These are phyloP conservation scores for Themeda triandra DNA, from an alignment of 176 grass and related monocot species.

Conservation along the genomic window DNA sequence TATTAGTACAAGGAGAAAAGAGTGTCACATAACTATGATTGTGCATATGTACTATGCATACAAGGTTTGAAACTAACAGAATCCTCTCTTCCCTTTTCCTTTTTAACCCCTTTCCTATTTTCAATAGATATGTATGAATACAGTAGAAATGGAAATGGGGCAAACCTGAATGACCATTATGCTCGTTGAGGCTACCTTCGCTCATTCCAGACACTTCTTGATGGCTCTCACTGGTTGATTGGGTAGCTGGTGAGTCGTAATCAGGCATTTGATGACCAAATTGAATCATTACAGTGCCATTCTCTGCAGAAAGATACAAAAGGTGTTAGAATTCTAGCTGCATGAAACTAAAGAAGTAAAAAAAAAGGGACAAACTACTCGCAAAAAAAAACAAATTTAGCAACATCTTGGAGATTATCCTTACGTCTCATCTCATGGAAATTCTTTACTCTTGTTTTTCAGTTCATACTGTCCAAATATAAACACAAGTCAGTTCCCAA, in stretches of 20 bases:
- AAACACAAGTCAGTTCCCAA: slow-evolving; percentile 25
- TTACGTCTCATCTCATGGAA: slow-evolving; percentile 37
- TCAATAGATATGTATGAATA: slow-evolving; percentile 13
- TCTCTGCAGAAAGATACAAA: slow-evolving; percentile 29
- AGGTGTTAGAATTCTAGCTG: not conserved
- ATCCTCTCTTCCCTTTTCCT: not conserved
- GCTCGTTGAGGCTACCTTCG: slow-evolving; percentile 54
- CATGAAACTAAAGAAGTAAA: not conserved
- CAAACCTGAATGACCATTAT: slow-evolving; percentile 57
- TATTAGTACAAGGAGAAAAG: slow-evolving; percentile 23
- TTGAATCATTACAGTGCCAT: slow-evolving; percentile 49
- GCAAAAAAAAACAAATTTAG: slow-evolving; percentile 4
- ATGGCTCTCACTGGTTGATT: slow-evolving; percentile 57
- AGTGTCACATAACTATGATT: not conserved
- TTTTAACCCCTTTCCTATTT: not conserved
- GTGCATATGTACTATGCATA: not conserved
- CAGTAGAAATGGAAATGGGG: not conserved
- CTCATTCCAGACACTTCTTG: slow-evolving; percentile 70
- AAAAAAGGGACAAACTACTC: not conserved
- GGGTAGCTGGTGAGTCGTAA: slow-evolving; percentile 52
- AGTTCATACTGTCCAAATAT: slow-evolving; percentile 39
- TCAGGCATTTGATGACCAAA: slow-evolving; percentile 63
- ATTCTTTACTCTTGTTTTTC: slow-evolving; percentile 36
- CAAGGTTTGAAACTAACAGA: slow-evolving; percentile 5
- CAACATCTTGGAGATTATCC: slow-evolving; percentile 26